These are phyloP conservation scores for Chaetomium strumarium DNA, from an alignment of 2,329 filamentous ascomycete genomes.

Conservation along the genomic window DNA sequence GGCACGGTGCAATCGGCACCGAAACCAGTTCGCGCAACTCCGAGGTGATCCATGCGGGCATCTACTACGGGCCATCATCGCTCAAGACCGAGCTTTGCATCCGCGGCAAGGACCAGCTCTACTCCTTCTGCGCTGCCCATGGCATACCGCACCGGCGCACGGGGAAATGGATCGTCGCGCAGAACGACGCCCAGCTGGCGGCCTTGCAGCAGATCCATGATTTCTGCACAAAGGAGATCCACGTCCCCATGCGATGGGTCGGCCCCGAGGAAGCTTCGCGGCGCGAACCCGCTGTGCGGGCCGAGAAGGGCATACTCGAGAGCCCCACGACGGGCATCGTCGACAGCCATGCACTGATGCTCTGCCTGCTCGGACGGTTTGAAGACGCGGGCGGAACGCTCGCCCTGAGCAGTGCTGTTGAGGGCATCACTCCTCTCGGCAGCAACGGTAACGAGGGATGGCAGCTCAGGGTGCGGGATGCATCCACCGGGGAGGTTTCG, in stretches of 20 bases:
- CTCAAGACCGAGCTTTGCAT: constrained; percentile 85
- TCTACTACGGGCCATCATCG: constrained; percentile 74
- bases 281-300: constrained; percentile 70
- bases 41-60: constrained; percentile 92
- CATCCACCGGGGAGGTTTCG: constrained; percentile 40
- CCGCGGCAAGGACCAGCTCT: constrained; percentile 68
- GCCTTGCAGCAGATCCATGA: constrained; percentile 49
- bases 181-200: constrained; percentile 64
- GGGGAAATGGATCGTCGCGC: constrained; percentile 94
- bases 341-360: constrained; percentile 81
- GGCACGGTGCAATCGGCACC: constrained; percentile 67
- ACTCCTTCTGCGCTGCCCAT: constrained; percentile 65
- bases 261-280: constrained; percentile 51
- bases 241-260: constrained; percentile 70
- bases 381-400: constrained; percentile 70
- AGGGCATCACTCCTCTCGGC: constrained; percentile 46
- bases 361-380: constrained; percentile 68
- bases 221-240: constrained; percentile 35
- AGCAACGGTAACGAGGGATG: constrained; percentile 57
- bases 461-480: constrained; percentile 53
- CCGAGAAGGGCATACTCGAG: constrained; percentile 69
- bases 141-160: constrained; percentile 66
- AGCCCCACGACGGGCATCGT: constrained; percentile 84
- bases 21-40: constrained; percentile 89
- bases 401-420: constrained; percentile 64